A percentile compares a stretch with the other conserved stretches of the same genome.
Conservation (phyloP, 768 basidiomycete genomes). For the Mycena haematopus region DNA sequence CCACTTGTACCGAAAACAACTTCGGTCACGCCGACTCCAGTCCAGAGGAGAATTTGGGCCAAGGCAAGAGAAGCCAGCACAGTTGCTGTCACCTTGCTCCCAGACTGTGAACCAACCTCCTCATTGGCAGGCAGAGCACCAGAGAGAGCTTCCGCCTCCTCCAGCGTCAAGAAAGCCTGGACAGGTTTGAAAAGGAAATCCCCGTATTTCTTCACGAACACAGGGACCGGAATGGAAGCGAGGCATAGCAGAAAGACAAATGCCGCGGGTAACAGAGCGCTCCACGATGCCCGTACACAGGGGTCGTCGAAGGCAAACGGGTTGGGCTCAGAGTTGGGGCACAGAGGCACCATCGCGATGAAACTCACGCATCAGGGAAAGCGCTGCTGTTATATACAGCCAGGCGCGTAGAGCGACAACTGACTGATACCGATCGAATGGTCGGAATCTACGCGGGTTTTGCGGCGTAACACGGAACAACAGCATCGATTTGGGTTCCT, state of each 20-base stretch:
- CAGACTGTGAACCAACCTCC: neutral
- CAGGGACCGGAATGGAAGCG: neutral
- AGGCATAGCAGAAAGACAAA: neutral
- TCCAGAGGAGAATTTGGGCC: neutral
- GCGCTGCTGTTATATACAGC: no score
- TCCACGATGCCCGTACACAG: constrained; percentile 9
- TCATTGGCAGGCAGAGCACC: neutral
- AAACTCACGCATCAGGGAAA: neutral
- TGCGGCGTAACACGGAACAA: no score
- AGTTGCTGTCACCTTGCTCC: neutral
- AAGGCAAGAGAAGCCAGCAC: neutral
- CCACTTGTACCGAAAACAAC: neutral
- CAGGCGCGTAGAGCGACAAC: no score
- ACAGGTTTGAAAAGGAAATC: neutral
- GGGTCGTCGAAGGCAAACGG: constrained; percentile 1
- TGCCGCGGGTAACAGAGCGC: neutral
- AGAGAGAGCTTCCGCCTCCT: constrained; percentile 58
- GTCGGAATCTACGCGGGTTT: no score
- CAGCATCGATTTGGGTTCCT: no score
- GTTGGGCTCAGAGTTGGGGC: neutral
- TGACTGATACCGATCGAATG: no score
- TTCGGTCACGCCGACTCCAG: neutral
- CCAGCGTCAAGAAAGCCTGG: constrained; percentile 39
- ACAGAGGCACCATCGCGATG: neutral
- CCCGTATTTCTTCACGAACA: neutral